phyloP scores from a whole-genome alignment of 1,139 yeast genomes.

The Yamadazyma blattariae region DNA sequence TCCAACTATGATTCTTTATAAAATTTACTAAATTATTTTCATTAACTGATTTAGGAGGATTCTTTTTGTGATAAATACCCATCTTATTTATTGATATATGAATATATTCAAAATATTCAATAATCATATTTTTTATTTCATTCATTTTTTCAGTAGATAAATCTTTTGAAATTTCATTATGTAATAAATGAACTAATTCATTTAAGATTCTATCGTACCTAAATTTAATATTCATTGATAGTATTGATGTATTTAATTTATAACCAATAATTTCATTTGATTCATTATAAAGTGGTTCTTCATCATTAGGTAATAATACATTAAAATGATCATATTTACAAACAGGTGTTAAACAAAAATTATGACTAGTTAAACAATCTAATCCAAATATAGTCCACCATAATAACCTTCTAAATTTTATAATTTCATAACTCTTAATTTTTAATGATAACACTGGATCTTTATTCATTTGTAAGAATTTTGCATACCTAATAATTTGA shows the following conservation, averaged over 20 bases:
- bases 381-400: constrained; percentile 69
- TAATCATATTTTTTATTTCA: constrained; percentile 45
- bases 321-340: constrained; percentile 55
- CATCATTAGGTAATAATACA: constrained; percentile 52
- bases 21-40: constrained; percentile 47
- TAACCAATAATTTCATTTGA: constrained; percentile 21
- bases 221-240: constrained; percentile 52
- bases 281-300: constrained; percentile 31
- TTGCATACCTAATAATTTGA: constrained; percentile 51
- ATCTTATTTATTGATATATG: constrained; percentile 40
- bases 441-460: constrained; percentile 55
- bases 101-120: constrained; percentile 47
- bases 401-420: constrained; percentile 51
- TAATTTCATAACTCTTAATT: constrained; percentile 44
- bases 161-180: constrained; percentile 36
- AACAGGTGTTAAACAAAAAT: constrained; percentile 56
- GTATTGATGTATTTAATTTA: constrained; percentile 33
- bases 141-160: constrained; percentile 39
- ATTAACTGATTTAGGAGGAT: constrained; percentile 32
- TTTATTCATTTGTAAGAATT: constrained; percentile 52
- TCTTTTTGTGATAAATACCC: constrained; percentile 21
- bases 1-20: constrained; percentile 50
- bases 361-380: constrained; percentile 57
- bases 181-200: constrained; percentile 46
- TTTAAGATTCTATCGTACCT: constrained; percentile 51